A percentile compares a stretch with the other conserved stretches of the same genome.
Conservation (phyloP, 768 basidiomycete genomes). For the Neoboletus subvelutipes region DNA sequence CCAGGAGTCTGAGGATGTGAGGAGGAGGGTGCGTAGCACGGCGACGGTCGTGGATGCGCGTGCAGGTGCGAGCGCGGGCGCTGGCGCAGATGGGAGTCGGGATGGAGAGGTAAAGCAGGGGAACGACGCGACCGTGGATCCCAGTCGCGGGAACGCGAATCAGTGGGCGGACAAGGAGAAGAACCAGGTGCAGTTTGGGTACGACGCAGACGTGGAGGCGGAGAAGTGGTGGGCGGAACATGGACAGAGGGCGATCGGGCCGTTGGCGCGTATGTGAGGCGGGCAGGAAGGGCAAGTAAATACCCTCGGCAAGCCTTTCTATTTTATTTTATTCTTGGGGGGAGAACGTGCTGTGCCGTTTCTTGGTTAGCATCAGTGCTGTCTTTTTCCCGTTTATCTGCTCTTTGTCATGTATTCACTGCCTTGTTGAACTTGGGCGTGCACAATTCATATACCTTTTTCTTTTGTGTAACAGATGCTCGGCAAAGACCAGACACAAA, state of each 20-base stretch:
- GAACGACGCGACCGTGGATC: neutral
- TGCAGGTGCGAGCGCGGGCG: neutral
- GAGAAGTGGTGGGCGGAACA: conserved; percentile 48
- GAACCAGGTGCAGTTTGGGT: conserved; percentile 47
- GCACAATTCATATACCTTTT: neutral
- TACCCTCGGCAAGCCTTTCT: neutral
- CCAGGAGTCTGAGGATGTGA: conserved; percentile 16
- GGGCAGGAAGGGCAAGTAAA: neutral
- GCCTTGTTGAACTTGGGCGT: neutral
- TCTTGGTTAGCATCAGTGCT: no score
- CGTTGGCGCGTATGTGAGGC: conserved; percentile 19
- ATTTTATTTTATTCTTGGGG: neutral
- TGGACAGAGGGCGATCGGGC: conserved; percentile 22
- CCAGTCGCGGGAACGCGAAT: conserved; percentile 42
- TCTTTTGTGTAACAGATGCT: neutral
- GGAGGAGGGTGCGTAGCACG: conserved; percentile 11
- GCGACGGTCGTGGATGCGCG: neutral
- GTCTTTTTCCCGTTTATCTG: no score
- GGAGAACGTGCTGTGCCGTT: no score
- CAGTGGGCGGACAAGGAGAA: conserved; percentile 59
- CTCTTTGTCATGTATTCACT: no score
- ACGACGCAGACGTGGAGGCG: conserved; percentile 52
- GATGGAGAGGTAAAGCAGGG: neutral
- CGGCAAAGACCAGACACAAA: neutral
- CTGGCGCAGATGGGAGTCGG: no score